Conservation (phyloP, 345 rosid genomes). For the Garcia nutans region DNA sequence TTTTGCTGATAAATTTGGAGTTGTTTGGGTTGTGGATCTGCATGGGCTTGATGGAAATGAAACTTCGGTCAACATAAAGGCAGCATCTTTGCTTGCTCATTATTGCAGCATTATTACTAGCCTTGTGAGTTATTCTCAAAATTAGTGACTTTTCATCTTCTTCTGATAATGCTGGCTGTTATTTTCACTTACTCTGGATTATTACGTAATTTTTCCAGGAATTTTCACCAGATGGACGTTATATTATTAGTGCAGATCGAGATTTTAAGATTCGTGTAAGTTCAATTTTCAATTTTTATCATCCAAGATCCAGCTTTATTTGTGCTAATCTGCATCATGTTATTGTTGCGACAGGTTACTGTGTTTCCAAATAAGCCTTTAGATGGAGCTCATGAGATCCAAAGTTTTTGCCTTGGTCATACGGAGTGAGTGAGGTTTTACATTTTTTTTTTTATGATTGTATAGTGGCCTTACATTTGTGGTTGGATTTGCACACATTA, state of each 20-base stretch:
- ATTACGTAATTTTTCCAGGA: constrained; percentile 49
- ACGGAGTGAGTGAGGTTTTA: constrained; percentile 73
- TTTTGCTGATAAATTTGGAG: constrained; percentile 95
- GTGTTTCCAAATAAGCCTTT: constrained; percentile 76
- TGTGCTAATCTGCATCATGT: constrained; percentile 8
- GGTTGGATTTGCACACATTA: not conserved
- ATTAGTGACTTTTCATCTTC: not conserved
- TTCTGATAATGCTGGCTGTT: not conserved
- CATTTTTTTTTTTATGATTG: not conserved
- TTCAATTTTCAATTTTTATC: constrained; percentile 19
- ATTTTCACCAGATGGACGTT: constrained; percentile 79
- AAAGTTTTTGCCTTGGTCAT: constrained; percentile 95
- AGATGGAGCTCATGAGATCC: constrained; percentile 91
- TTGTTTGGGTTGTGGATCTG: constrained; percentile 77
- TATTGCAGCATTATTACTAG: constrained; percentile 95
- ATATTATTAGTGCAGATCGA: constrained; percentile 77
- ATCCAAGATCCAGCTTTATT: constrained; percentile 15
- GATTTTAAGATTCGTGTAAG: constrained; percentile 91
- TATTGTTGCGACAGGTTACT: constrained; percentile 54
- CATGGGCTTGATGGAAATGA: constrained; percentile 42
- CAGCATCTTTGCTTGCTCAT: constrained; percentile 74
- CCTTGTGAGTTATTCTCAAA: constrained; percentile 43
- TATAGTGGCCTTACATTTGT: not conserved
- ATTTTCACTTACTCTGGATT: not conserved
- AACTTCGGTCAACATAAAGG: constrained; percentile 47